These are phyloP conservation scores for Aristolochia contorta DNA, from an alignment of 164 flowering plant species.

Conservation along the genomic window DNA sequence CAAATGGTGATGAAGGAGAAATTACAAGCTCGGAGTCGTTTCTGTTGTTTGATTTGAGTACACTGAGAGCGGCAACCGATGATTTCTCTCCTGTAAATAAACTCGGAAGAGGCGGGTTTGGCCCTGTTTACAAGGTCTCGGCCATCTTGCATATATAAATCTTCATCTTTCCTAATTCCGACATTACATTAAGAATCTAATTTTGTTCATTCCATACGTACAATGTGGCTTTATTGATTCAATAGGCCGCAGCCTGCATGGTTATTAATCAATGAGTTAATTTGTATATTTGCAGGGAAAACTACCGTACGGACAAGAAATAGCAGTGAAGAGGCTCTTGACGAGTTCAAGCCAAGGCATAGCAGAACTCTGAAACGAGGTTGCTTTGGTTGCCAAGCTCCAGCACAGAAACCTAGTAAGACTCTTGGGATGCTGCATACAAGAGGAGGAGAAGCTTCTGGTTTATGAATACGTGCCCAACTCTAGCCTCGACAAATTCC, in stretches of 20 bases:
- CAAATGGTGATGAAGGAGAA: not conserved
- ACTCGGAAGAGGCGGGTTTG: too few species aligned
- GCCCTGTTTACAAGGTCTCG: slow-evolving; percentile 35
- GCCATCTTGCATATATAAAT: too few species aligned
- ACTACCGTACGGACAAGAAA: slow-evolving; percentile 19
- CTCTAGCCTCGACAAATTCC: slow-evolving; percentile 20
- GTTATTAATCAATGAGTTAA: too few species aligned
- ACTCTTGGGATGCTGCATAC: slow-evolving; percentile 30
- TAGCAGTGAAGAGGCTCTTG: slow-evolving; percentile 39
- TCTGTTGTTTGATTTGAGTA: slow-evolving; percentile 14
- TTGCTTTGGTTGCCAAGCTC: slow-evolving; percentile 28
- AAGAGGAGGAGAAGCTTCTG: slow-evolving; percentile 28
- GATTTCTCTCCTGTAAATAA: slow-evolving; percentile 24
- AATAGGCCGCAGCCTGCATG: too few species aligned
- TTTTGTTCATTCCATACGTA: too few species aligned
- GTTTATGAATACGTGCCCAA: slow-evolving; percentile 34
- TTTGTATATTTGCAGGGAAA: slow-evolving; percentile 26
- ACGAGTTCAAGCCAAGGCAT: slow-evolving; percentile 25
- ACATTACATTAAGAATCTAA: too few species aligned
- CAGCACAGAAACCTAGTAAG: slow-evolving; percentile 36
- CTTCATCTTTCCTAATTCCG: too few species aligned
- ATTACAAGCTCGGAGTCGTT: slow-evolving; percentile 4
- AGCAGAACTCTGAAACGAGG: slow-evolving; percentile 27
- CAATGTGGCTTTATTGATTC: too few species aligned
- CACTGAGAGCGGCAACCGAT: slow-evolving; percentile 20